Evolutionary conservation across 2,329 filamentous ascomycete genomes (phyloP).

Genomic region (Ascochyta clinopodiicola): DNA sequence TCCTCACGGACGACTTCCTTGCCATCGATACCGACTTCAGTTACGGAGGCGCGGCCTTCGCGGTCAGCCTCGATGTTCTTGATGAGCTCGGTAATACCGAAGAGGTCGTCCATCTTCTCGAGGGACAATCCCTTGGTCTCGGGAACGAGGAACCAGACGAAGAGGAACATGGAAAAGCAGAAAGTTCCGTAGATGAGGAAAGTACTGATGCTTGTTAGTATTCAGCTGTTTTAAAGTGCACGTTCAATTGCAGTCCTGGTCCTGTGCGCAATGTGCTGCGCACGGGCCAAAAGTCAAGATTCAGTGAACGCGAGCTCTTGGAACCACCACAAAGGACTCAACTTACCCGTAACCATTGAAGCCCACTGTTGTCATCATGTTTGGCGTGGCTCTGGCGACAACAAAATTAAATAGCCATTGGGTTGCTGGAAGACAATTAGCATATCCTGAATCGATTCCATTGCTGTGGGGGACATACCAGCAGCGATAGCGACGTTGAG

Average conservation of each 20-base stretch:
- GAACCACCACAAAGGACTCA: neutral
- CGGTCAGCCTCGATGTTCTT: constrained; percentile 43
- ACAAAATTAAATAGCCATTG: constrained; percentile 78
- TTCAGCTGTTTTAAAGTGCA: constrained; percentile 22
- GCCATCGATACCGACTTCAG: constrained; percentile 39
- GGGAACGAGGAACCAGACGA: constrained; percentile 72
- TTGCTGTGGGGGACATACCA: constrained; percentile 43
- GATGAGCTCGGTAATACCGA: constrained; percentile 63
- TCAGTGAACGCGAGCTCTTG: neutral
- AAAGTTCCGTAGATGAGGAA: constrained; percentile 74
- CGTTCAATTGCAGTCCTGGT: too few relatives aligned
- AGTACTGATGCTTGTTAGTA: constrained; percentile 55
- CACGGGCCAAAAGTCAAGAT: neutral
- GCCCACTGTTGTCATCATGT: constrained; percentile 67
- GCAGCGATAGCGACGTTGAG: constrained; percentile 73
- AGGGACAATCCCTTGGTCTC: constrained; percentile 72
- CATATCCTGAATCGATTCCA: neutral
- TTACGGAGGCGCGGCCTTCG: constrained; percentile 28
- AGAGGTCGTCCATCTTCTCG: constrained; percentile 72
- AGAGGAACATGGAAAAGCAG: constrained; percentile 69
- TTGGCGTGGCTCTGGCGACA: constrained; percentile 70
- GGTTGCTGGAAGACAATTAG: neutral
- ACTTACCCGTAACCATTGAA: constrained; percentile 57
- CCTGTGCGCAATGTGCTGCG: too few relatives aligned
- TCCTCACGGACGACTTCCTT: constrained; percentile 38